Evolutionary conservation across 352 stramenopile species (phyloP), one percentile per base, ranked within the genome.

Genomic region (Phytopythium ostracodes): DNA sequence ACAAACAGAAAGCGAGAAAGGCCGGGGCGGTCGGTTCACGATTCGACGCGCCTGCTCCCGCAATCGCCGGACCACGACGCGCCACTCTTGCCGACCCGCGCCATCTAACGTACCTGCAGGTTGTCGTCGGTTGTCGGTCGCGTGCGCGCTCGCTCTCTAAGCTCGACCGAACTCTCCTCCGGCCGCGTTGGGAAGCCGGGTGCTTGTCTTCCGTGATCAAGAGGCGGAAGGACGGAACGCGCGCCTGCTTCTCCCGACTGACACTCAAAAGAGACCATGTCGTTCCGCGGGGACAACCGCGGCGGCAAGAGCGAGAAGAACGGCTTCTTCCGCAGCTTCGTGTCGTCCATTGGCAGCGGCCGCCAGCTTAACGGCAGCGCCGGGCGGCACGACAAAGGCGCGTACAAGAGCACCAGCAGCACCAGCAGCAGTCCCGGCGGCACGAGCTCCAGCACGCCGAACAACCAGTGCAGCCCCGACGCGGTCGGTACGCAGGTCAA

Each of bases 241-340:
- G 46, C 46, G 49, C 25, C 8, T 36, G 49, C 25, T 24, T 7
- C 49, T 55, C 49, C 25, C 25, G 49, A 25, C 40, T 29, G 33
- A 54, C 46, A 53, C 27, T 56, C 50, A 49, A 17, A 40, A 62
- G 11, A 22, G 22, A 63, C 33, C 51, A 79, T 79, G 72, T 73
- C 76, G 72, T 74, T 77, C 55, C 74, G 70, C 22, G 74, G 67
- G 47, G 70, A 74, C 14, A 12, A n/a, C 25, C 55, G 55, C 22
- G 40, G 15, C 8, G 27, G 36, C 57, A 75, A 79, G 61, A 50
- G 59, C 55, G 72, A 79, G 56, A 79, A 84, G 56, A 82, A 69
- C 63, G 64, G 75, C 60, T 87, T 87, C 69, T 87, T 87, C 63
- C 77, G 77, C 51, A 84, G 73, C 64, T 77, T 87, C 64, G 77